A percentile compares a stretch with the other conserved stretches of the same genome.
These are phyloP conservation scores for Hygrophila difformis DNA, from an alignment of 257 asterid genomes.

Conservation along the genomic window DNA sequence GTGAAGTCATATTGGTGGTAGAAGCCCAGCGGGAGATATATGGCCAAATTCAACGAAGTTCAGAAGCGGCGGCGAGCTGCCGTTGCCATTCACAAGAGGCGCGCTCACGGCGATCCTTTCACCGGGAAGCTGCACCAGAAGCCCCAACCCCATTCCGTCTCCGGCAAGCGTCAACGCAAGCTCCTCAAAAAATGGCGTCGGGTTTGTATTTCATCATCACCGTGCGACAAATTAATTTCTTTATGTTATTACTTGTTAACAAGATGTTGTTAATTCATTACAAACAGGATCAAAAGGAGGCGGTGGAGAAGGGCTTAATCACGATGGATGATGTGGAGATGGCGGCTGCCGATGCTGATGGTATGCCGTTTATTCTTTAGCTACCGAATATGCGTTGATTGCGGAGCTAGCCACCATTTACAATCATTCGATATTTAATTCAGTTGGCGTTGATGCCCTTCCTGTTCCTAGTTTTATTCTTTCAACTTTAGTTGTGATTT, in stretches of 20 bases:
- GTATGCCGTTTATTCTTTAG: not conserved
- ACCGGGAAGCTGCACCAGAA: slow-evolving; percentile 52
- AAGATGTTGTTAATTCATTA: not conserved
- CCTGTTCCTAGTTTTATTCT: too few species aligned
- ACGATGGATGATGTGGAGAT: slow-evolving; percentile 79
- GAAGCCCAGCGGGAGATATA: too few species aligned
- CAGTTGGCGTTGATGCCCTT: too few species aligned
- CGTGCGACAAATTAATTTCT: too few species aligned
- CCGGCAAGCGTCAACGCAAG: slow-evolving; percentile 92
- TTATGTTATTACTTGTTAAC: not conserved
- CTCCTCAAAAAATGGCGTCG: slow-evolving; percentile 71
- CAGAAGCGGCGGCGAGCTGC: slow-evolving; percentile 69
- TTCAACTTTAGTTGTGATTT: too few species aligned
- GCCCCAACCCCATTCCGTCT: slow-evolving; percentile 41
- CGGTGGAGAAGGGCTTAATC: slow-evolving; percentile 47
- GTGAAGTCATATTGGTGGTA: too few species aligned
- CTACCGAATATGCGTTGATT: not conserved
- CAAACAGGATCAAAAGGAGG: slow-evolving; percentile 73
- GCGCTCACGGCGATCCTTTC: slow-evolving; percentile 43
- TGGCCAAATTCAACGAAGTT: slow-evolving; percentile 67
- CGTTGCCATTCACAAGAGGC: slow-evolving; percentile 45
- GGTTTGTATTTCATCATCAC: slow-evolving; percentile 45
- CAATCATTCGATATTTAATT: too few species aligned
- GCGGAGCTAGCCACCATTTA: not conserved
- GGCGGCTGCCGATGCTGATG: slow-evolving; percentile 50